Evolutionary conservation across 345 rosid genomes (phyloP), one percentile per base, ranked within the genome.

Genomic region (Gossypium arboreum): DNA sequence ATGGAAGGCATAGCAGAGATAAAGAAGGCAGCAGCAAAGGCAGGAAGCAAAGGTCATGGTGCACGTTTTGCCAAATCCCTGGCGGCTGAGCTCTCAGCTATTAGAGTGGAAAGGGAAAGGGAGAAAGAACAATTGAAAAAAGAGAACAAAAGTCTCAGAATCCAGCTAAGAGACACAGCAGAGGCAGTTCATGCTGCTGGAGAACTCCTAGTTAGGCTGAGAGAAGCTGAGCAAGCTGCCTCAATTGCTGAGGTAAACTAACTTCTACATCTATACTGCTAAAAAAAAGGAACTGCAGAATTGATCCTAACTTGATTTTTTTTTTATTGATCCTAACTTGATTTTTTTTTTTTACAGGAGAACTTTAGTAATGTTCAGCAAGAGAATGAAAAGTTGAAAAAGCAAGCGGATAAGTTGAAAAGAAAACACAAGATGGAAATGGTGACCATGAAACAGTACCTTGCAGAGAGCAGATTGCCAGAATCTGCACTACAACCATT

Each of bases 171-270:
- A 61, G 92, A 94, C 85, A 94, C 97, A 52, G 98, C 98, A 50
- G 99, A 95, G 81, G 99, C 98, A 56, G 99, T 93, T 75, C 99
- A 93, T 80, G 93, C 97, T 57, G 98, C 99, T 41, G 98, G 98
- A 79, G 98, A 94, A 82, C 91, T 94, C 34, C 98, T 94, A 48
- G 97, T 90, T 27, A 79, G 97, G 81, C 88, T 94, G 34, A 88
- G 90, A 84, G 98, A 93, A 86, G 93, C 99, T 12, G 98, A 93
- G 78, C 94, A 91, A 74, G 86, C 92, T 11, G 89, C 97, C 71
- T 79, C 94, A 64, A 81, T 73, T 70, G 92, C 97, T 48, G 92
- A 89, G 99, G 99, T 93, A 86, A 79, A 29, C 8, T 22, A 7
- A 18, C 3, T 64, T 64, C 25, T 15, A 24, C 24, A 15, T 29